Conservation (phyloP, 73 alveolate species). For the Effrenium voratum region DNA sequence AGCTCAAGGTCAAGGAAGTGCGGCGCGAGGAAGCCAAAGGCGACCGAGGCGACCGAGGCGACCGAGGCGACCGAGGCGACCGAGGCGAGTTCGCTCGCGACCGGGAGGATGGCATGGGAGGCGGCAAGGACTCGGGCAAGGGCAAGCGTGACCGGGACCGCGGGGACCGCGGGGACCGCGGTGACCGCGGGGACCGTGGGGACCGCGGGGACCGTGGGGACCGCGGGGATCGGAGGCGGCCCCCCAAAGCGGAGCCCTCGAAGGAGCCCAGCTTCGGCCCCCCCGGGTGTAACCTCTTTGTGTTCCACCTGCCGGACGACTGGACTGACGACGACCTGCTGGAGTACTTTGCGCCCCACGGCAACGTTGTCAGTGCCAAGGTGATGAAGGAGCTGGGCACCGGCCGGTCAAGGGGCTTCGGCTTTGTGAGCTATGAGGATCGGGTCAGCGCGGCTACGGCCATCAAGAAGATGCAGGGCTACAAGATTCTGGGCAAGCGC, state of each 20-base stretch:
- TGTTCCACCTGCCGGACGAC: constrained; percentile 67
- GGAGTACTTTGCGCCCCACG: constrained; percentile 75
- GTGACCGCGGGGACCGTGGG: background rate
- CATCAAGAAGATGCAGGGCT: constrained; percentile 90
- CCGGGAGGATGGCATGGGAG: background rate
- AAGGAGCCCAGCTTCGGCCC: constrained; percentile 85
- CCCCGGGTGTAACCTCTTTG: constrained; percentile 70
- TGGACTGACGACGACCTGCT: constrained; percentile 62
- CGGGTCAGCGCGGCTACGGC: constrained; percentile 86
- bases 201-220: background rate
- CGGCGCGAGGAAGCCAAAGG: background rate
- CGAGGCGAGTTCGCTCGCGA: background rate
- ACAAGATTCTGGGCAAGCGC: constrained; percentile 51
- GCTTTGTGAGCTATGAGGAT: constrained; percentile 65
- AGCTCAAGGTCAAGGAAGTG: background rate
- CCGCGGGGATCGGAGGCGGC: background rate
- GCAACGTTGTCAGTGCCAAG: constrained; percentile 82
- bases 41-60: background rate
- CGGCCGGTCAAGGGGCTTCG: constrained; percentile 78
- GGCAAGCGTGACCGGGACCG: constrained; percentile 36
- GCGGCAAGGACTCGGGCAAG: background rate
- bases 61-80: background rate
- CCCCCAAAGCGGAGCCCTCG: background rate
- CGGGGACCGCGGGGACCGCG: background rate
- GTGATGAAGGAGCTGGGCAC: constrained; percentile 73